phyloP scores from a whole-genome alignment of 2,329 filamentous ascomycete genomes.

The Zymoseptoria brevis region DNA sequence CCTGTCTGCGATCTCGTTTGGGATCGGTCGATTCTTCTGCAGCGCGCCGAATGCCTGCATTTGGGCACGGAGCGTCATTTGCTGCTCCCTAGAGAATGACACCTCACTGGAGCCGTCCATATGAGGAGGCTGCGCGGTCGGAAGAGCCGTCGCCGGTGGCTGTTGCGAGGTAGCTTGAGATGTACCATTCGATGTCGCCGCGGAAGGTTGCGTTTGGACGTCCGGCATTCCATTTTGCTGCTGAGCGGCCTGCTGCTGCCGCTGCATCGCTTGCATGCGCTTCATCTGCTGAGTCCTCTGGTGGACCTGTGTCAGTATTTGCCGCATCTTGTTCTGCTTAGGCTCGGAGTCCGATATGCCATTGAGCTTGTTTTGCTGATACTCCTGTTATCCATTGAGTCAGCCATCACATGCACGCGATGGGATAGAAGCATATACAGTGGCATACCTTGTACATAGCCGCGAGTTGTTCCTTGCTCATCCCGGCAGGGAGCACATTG shows the following conservation, averaged over 20 bases:
- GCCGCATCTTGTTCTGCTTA: constrained; percentile 74
- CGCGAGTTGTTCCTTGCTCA: constrained; percentile 71
- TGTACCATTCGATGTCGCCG: constrained; percentile 12
- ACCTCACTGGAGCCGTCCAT: constrained; percentile 15
- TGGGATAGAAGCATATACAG: neutral
- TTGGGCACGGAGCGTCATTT: constrained; percentile 71
- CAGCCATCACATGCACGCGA: neutral
- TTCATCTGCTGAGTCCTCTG: constrained; percentile 35
- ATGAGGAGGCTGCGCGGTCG: constrained; percentile 15
- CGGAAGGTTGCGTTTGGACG: constrained; percentile 14
- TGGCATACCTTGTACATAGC: constrained; percentile 59
- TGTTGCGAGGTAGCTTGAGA: constrained; percentile 8
- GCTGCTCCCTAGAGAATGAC: constrained; percentile 62
- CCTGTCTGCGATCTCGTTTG: constrained; percentile 68
- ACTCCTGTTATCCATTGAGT: constrained; percentile 53
- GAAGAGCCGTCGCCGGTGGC: constrained; percentile 12
- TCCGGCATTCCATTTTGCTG: constrained; percentile 43
- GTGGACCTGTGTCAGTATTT: constrained; percentile 65
- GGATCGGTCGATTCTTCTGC: constrained; percentile 77
- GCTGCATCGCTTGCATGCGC: constrained; percentile 39
- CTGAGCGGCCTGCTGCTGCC: constrained; percentile 33
- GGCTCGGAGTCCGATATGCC: constrained; percentile 77
- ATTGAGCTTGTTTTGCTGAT: constrained; percentile 77
- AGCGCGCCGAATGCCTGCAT: constrained; percentile 87
- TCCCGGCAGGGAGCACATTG: constrained; percentile 36